Conservation (phyloP, 257 asterid species). For the Solanum chaucha region DNA sequence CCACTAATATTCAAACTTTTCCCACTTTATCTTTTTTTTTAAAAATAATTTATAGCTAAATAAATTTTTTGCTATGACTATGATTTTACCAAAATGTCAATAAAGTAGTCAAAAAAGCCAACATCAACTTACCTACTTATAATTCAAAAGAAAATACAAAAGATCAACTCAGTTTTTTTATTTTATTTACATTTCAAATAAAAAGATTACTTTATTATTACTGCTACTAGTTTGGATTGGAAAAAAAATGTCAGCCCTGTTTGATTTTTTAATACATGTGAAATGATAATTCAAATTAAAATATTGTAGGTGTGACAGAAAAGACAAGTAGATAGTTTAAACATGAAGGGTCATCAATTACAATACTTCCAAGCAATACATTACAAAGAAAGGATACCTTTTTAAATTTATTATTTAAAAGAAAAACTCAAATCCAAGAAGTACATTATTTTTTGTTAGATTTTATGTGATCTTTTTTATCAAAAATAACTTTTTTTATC, state of each 20-base stretch:
- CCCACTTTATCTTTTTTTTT: not conserved
- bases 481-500: not conserved
- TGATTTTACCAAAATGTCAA: not conserved
- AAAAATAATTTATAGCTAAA: not conserved
- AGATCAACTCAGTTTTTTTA: not conserved
- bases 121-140: not conserved
- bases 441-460: not conserved
- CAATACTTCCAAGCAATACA: conserved; percentile 1
- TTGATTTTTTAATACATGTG: not conserved
- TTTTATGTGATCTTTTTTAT: not conserved
- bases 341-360: conserved; percentile 1
- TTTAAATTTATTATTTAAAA: not conserved
- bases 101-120: not conserved
- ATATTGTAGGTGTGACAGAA: not conserved
- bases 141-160: not conserved
- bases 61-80: not conserved
- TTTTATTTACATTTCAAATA: not conserved
- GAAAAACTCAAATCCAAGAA: not conserved
- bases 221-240: not conserved
- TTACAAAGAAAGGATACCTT: not conserved
- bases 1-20: not conserved
- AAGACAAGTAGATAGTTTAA: not conserved
- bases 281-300: not conserved
- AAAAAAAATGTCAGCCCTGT: not conserved
- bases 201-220: not conserved